Percentiles rank a stretch among this genome's conserved stretches.
Evolutionary conservation across 441 rosid species (phyloP).

Genomic region (Iberis amara): DNA sequence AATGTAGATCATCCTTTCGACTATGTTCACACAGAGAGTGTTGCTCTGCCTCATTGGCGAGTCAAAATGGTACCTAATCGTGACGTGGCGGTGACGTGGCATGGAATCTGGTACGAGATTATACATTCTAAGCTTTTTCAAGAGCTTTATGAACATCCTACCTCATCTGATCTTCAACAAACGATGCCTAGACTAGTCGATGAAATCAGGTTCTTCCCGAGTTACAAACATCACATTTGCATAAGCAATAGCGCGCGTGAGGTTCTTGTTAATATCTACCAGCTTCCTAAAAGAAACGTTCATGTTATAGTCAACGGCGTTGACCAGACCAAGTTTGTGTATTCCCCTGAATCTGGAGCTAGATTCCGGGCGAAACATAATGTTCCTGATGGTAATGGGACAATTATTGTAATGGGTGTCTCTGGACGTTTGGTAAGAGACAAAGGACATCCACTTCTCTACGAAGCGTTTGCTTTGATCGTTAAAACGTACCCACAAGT

Average conservation of each 20-base stretch:
- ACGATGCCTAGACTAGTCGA: slow-evolving; percentile 56
- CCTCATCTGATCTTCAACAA: slow-evolving; percentile 47
- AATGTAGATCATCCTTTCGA: slow-evolving; percentile 38
- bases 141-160: slow-evolving; percentile 40
- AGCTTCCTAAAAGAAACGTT: slow-evolving; percentile 48
- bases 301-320: slow-evolving; percentile 72
- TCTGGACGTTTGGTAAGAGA: slow-evolving; percentile 71
- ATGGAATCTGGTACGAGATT: slow-evolving; percentile 69
- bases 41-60: slow-evolving; percentile 65
- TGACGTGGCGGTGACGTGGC: slow-evolving; percentile 67
- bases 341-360: slow-evolving; percentile 36
- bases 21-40: slow-evolving; percentile 70
- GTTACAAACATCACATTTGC: slow-evolving; percentile 58
- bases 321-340: slow-evolving; percentile 43
- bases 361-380: slow-evolving; percentile 41
- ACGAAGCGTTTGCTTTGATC: slow-evolving; percentile 49
- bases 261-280: slow-evolving; percentile 54
- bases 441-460: slow-evolving; percentile 66
- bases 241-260: slow-evolving; percentile 69
- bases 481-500: slow-evolving; percentile 36
- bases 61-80: slow-evolving; percentile 42
- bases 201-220: slow-evolving; percentile 57
- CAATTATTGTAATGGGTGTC: slow-evolving; percentile 51
- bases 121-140: slow-evolving; percentile 57
- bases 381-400: slow-evolving; percentile 34